Evolutionary conservation across 352 stramenopile species (phyloP).

Genomic region (Paralagenidium karlingii): DNA sequence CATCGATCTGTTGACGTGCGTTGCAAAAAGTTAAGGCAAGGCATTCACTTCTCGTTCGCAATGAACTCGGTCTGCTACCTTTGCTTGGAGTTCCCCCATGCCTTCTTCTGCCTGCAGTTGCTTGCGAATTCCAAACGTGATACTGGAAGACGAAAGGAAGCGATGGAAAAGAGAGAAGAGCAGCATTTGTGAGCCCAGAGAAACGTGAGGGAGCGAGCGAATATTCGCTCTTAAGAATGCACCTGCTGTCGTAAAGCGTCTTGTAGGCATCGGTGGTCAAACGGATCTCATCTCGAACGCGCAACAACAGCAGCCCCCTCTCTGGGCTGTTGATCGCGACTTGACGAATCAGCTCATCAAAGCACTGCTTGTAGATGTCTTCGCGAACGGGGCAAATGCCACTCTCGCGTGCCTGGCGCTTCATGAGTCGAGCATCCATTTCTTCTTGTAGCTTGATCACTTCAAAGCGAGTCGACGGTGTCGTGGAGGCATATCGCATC

Average conservation of each 20-base stretch:
- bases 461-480: slow-evolving; percentile 86
- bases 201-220: background rate
- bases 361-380: slow-evolving; percentile 87
- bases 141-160: slow-evolving; percentile 16
- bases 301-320: slow-evolving; percentile 82
- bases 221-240: too few species aligned
- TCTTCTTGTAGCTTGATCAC: slow-evolving; percentile 87
- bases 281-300: slow-evolving; percentile 87
- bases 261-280: slow-evolving; percentile 94
- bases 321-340: slow-evolving; percentile 88
- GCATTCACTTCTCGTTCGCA: too few species aligned
- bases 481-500: slow-evolving; percentile 86
- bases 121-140: slow-evolving; percentile 90
- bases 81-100: slow-evolving; percentile 74
- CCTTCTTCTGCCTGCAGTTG: slow-evolving; percentile 89
- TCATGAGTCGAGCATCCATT: slow-evolving; percentile 82
- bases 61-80: slow-evolving; percentile 10
- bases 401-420: slow-evolving; percentile 84
- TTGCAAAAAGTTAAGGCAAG: too few species aligned
- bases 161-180: too few species aligned
- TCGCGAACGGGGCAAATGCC: slow-evolving; percentile 91
- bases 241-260: slow-evolving; percentile 90
- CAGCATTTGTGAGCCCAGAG: too few species aligned
- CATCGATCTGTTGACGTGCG: slow-evolving; percentile 29
- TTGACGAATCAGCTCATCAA: slow-evolving; percentile 90